These are phyloP conservation scores for Amoeboaphelidium occidentale DNA, from an alignment of 371 early-diverging fungal genomes.

Conservation along the genomic window DNA sequence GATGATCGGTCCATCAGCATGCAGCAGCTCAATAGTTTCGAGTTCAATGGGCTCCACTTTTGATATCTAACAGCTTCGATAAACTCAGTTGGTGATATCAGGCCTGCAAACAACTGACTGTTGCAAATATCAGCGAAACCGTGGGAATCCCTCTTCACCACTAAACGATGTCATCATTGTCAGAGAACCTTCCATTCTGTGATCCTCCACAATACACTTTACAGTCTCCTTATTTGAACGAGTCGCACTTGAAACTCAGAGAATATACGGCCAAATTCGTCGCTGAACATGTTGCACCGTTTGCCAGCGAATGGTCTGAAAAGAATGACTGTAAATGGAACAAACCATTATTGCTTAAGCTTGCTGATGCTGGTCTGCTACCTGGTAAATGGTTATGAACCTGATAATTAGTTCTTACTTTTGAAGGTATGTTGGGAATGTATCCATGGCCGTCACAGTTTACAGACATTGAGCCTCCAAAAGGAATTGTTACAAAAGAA, in stretches of 20 bases:
- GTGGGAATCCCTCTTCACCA: too few relatives aligned
- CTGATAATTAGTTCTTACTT: neutral
- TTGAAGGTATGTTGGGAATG: neutral
- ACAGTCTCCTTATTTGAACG: neutral
- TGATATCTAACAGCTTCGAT: too few relatives aligned
- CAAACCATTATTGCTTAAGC: neutral
- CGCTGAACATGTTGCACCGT: neutral
- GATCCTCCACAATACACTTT: too few relatives aligned
- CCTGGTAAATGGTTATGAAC: neutral
- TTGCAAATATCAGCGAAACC: too few relatives aligned
- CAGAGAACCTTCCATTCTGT: too few relatives aligned
- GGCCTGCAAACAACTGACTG: too few relatives aligned
- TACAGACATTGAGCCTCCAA: constrained; percentile 10
- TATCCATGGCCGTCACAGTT: neutral
- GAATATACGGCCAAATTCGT: neutral
- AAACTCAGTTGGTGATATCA: too few relatives aligned
- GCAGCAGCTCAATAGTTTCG: too few relatives aligned
- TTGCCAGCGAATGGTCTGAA: neutral
- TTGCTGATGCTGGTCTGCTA: neutral
- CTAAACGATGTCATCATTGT: too few relatives aligned
- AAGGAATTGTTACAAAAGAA: constrained; percentile 15
- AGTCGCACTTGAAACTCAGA: neutral
- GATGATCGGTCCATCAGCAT: too few relatives aligned
- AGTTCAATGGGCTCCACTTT: too few relatives aligned
- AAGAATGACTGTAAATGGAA: neutral